Conservation (phyloP, 108 stramenopile species). For the Nannochloropsis salina region DNA sequence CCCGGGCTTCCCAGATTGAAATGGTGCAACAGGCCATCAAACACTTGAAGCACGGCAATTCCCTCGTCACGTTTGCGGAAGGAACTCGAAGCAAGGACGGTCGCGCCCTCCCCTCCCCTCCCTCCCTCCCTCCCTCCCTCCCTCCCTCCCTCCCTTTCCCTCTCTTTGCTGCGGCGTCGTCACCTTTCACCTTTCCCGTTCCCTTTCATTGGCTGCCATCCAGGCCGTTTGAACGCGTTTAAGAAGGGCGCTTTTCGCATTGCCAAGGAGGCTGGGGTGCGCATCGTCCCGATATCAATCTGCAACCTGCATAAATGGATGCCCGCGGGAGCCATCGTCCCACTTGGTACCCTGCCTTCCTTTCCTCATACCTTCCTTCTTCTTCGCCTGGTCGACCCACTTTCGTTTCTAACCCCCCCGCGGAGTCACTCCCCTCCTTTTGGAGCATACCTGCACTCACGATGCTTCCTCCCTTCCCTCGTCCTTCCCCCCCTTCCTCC, state of each 20-base stretch:
- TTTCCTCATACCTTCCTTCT: neutral
- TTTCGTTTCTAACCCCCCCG: too few relatives aligned
- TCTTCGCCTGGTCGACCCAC: neutral
- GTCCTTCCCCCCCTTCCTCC: neutral
- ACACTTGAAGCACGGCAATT: constrained; percentile 27
- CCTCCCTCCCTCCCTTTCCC: neutral
- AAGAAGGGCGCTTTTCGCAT: constrained; percentile 36
- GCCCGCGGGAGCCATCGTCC: constrained; percentile 25
- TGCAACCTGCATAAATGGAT: constrained; percentile 23
- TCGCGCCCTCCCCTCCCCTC: neutral
- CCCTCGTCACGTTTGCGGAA: constrained; percentile 33
- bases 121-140: constrained; percentile 10
- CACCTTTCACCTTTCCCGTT: neutral
- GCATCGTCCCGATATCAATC: constrained; percentile 27
- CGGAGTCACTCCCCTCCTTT: too few relatives aligned
- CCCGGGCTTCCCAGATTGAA: constrained; percentile 21
- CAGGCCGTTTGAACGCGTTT: constrained; percentile 24
- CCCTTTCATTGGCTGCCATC: neutral
- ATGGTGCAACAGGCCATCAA: constrained; percentile 22
- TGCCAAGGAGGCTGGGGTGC: constrained; percentile 29
- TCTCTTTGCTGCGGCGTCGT: neutral
- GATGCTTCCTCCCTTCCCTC: neutral
- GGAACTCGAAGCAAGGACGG: constrained; percentile 23
- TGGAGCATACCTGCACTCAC: too few relatives aligned
- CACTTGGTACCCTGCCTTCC: neutral